Base-by-base conservation (phyloP, 2,329 filamentous ascomycete genomes). In the Rhynchosporium agropyri region DNA sequence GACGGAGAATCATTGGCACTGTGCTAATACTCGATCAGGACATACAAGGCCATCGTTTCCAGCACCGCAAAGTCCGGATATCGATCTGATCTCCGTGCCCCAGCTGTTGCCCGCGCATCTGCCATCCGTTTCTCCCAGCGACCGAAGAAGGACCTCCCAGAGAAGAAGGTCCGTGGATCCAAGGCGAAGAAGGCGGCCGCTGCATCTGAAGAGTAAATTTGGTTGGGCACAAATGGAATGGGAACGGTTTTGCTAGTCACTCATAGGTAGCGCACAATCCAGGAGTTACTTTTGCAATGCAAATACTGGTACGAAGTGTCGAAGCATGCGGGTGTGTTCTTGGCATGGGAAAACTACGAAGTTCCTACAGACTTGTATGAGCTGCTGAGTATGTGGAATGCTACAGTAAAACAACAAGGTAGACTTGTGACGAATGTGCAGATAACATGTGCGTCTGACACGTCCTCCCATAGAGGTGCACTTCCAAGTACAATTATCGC, bases 11-110 rank as follows among this genome's bases (percentile, higher is more conserved):
- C 20, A 29, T 15, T 40, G 12, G 31, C 33, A 20, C 29, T 10
- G 43, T 60, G 36, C 64, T 68, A 53, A 70, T 63, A 33, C 3
- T 48, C 38, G 36, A 33, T 59, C 28, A 95, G 92, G 86, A 89
- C 90, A 81, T 98, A 93, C 88, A 91, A 90, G 83, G 84, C 85
- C 74, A 87, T 98, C 77, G 92, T 92, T 81, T 89, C 86, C 83
- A 83, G 84, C 78, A 87, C 88, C 74, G 89, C 92, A 79, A 92
- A 92, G 87, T 84, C 85, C 77, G 86, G 88, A 76, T 99, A 98
- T 89, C 91, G 90, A 74, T 75, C 84, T 74, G 90, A 94, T 77
- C 84, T 93, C 79, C 89, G 89, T 73, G 80, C 85, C 75, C 83
- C 83, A 74, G 93, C 94, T 74, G 88, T 98, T 75, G 83, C 92